These are phyloP conservation scores for Corymbia maculata DNA, from an alignment of 345 rosid species.

Conservation along the genomic window DNA sequence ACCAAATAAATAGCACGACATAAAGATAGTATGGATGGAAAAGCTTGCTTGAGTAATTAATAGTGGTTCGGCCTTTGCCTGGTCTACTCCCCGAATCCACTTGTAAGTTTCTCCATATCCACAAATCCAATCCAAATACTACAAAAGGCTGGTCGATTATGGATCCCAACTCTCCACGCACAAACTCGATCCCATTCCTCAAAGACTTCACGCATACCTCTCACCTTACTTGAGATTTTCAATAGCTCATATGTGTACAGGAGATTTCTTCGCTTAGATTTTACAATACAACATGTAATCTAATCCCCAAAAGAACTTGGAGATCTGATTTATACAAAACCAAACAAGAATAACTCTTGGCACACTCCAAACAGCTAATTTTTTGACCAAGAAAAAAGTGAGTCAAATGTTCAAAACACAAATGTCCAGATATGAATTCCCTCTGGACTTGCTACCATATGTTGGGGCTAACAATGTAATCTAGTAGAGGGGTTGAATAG, in stretches of 20 bases:
- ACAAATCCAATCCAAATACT: too few species aligned
- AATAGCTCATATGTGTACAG: neutral
- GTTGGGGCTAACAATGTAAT: too few species aligned
- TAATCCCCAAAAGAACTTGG: neutral
- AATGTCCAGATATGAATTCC: neutral
- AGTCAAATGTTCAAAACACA: neutral
- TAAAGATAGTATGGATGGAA: too few species aligned
- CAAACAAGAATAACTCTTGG: neutral
- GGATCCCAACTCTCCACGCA: too few species aligned
- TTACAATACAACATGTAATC: neutral
- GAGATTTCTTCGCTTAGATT: neutral
- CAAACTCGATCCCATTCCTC: too few species aligned
- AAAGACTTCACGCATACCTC: neutral
- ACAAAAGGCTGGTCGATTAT: too few species aligned
- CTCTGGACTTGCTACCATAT: neutral
- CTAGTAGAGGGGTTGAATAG: too few species aligned
- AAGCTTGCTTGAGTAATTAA: too few species aligned
- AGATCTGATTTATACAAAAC: neutral
- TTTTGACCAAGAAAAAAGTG: neutral
- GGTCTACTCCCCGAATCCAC: too few species aligned
- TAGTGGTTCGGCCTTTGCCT: too few species aligned
- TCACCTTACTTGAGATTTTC: neutral
- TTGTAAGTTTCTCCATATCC: too few species aligned
- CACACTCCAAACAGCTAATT: neutral
- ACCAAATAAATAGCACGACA: too few species aligned